These are phyloP conservation scores for Ogataea chonburiensis DNA, from an alignment of 805 yeast genomes.

Conservation along the genomic window DNA sequence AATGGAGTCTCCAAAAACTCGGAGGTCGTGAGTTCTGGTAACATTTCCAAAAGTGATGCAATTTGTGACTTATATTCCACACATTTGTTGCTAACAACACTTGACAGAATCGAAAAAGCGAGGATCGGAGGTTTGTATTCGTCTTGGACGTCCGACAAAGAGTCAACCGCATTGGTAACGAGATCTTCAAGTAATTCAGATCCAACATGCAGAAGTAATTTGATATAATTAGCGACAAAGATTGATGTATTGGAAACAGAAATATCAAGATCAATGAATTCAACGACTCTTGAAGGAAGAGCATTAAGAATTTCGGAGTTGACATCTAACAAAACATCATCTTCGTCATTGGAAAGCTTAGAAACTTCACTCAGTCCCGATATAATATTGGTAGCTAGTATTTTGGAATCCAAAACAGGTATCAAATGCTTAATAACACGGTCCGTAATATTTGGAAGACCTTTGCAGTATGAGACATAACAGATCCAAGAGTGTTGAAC, in stretches of 20 bases:
- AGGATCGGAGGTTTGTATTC: constrained; percentile 21
- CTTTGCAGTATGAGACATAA: constrained; percentile 18
- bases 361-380: constrained; percentile 14
- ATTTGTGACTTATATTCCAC: constrained; percentile 29
- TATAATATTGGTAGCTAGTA: constrained; percentile 12
- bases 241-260: constrained; percentile 10
- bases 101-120: constrained; percentile 30
- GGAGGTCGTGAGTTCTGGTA: constrained; percentile 36
- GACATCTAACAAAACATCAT: constrained; percentile 24
- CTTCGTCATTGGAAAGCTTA: constrained; percentile 17
- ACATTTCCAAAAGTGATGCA: constrained; percentile 32
- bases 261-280: constrained; percentile 16
- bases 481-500: constrained; percentile 31
- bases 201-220: constrained; percentile 16
- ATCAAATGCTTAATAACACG: constrained; percentile 17
- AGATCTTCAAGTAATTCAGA: constrained; percentile 24
- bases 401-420: constrained; percentile 20
- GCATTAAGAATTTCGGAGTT: constrained; percentile 24
- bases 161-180: constrained; percentile 27
- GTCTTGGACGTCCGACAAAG: constrained; percentile 27
- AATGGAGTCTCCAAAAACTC: constrained; percentile 34
- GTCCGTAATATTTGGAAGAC: constrained; percentile 1
- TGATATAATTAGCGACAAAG: constrained; percentile 28
- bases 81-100: constrained; percentile 27
- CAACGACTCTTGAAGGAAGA: constrained; percentile 24